These are phyloP conservation scores for Peniophora sp. DNA, from an alignment of 1,284 basidiomycete genomes.

Conservation along the genomic window DNA sequence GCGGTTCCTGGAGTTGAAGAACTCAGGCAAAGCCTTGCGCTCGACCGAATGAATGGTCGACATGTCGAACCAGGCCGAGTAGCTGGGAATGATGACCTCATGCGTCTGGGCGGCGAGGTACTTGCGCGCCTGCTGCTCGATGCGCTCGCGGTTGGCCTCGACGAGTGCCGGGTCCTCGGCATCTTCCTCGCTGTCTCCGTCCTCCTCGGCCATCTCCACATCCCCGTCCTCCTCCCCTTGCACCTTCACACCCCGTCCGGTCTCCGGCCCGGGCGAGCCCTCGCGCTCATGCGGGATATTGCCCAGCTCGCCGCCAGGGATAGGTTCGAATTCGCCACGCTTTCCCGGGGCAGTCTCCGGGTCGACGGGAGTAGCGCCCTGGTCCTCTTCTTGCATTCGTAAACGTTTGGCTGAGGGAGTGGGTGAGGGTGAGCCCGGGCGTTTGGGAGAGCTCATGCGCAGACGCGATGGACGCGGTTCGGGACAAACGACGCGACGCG, in stretches of 20 bases:
- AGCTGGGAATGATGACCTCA: constrained; percentile 94
- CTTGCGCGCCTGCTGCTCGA: constrained; percentile 84
- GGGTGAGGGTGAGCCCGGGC: constrained; percentile 57
- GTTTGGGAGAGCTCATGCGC: constrained; percentile 65
- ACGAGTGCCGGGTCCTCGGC: constrained; percentile 76
- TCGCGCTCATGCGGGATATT: constrained; percentile 52
- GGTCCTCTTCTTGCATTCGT: constrained; percentile 51
- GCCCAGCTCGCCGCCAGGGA: constrained; percentile 61
- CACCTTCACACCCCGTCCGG: constrained; percentile 39
- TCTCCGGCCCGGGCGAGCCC: constrained; percentile 33
- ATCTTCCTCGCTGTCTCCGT: constrained; percentile 66
- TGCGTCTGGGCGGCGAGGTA: constrained; percentile 98
- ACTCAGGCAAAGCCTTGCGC: constrained; percentile 90
- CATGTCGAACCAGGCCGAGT: constrained; percentile 98
- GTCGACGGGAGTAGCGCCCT: constrained; percentile 63
- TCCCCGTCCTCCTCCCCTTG: constrained; percentile 66
- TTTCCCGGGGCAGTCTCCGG: constrained; percentile 70
- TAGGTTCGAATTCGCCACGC: constrained; percentile 68
- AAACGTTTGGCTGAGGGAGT: constrained; percentile 56
- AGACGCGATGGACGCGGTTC: constrained; percentile 2
- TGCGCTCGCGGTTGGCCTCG: constrained; percentile 67
- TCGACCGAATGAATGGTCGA: constrained; percentile 90
- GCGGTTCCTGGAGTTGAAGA: constrained; percentile 94
- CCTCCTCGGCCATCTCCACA: constrained; percentile 67
- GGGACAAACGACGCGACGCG: neutral